These are phyloP conservation scores for Lactarius akahatsu DNA, from an alignment of 768 basidiomycete genomes.

Conservation along the genomic window DNA sequence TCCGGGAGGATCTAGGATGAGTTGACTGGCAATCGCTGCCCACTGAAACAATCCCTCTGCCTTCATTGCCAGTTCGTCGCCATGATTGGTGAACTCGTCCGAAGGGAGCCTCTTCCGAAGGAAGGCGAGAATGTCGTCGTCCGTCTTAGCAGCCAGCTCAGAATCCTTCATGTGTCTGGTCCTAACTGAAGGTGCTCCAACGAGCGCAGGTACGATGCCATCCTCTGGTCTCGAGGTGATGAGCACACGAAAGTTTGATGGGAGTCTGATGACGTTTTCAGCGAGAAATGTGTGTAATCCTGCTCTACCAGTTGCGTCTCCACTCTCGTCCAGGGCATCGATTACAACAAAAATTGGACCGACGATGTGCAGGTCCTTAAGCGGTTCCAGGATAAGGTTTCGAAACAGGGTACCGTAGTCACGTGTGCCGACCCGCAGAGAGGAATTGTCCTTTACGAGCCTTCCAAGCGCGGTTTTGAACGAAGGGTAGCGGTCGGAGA, in stretches of 20 bases:
- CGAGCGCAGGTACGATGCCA: background rate
- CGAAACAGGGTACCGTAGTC: conserved; percentile 1
- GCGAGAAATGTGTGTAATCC: background rate
- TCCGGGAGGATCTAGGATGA: background rate
- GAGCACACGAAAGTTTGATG: conserved; percentile 2
- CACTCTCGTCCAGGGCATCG: conserved; percentile 7
- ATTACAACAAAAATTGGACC: background rate
- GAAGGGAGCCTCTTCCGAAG: background rate
- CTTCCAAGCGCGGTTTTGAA: background rate
- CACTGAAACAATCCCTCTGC: conserved; percentile 1
- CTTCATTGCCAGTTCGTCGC: background rate
- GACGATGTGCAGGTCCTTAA: background rate
- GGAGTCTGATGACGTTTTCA: background rate
- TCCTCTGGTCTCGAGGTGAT: background rate
- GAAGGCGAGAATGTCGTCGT: background rate
- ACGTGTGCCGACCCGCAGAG: background rate
- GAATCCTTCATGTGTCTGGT: background rate
- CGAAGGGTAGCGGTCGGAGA: background rate
- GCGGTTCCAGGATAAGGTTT: background rate
- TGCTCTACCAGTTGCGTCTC: background rate
- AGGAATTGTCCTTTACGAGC: background rate
- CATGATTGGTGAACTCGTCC: background rate
- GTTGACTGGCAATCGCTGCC: background rate
- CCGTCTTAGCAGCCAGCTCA: background rate
- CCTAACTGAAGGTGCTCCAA: background rate